Conservation (phyloP, 2,329 filamentous ascomycete species). For the Rhynchosporium agropyri region DNA sequence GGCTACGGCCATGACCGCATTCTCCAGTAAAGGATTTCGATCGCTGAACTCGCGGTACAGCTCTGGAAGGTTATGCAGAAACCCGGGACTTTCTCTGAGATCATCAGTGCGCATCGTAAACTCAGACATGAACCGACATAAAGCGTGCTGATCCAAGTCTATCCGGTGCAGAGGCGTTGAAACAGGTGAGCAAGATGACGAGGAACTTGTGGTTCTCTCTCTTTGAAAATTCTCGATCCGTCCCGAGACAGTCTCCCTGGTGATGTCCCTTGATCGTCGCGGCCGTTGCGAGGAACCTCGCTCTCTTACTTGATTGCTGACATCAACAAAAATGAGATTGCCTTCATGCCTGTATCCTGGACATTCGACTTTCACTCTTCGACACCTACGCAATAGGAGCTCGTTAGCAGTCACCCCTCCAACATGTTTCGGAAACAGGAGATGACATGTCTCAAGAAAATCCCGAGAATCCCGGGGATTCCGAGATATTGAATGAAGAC, state of each 20-base stretch:
- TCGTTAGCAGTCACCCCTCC: too few relatives aligned
- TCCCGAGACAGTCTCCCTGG: background rate
- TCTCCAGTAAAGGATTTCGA: background rate
- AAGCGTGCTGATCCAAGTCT: conserved; percentile 10
- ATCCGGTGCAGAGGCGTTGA: background rate
- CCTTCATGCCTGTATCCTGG: conserved; percentile 6
- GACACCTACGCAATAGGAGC: background rate
- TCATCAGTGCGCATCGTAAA: conserved; percentile 1
- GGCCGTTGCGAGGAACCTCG: conserved; percentile 1
- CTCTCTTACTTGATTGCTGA: conserved; percentile 9
- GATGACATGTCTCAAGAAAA: too few relatives aligned
- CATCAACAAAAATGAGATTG: conserved; percentile 11
- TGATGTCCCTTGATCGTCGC: background rate
- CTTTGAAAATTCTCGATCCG: background rate
- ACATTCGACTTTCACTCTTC: conserved; percentile 9
- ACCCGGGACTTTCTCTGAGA: background rate
- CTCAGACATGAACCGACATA: conserved; percentile 10
- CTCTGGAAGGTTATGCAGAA: conserved; percentile 7
- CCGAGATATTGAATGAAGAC: too few relatives aligned
- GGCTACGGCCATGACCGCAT: background rate
- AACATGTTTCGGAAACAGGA: too few relatives aligned
- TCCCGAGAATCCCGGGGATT: too few relatives aligned
- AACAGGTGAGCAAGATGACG: background rate
- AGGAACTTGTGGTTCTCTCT: background rate
- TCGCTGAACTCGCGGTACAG: background rate